phyloP scores from a whole-genome alignment of 495 filamentous ascomycete species.

The Talaromyces proteolyticus region DNA sequence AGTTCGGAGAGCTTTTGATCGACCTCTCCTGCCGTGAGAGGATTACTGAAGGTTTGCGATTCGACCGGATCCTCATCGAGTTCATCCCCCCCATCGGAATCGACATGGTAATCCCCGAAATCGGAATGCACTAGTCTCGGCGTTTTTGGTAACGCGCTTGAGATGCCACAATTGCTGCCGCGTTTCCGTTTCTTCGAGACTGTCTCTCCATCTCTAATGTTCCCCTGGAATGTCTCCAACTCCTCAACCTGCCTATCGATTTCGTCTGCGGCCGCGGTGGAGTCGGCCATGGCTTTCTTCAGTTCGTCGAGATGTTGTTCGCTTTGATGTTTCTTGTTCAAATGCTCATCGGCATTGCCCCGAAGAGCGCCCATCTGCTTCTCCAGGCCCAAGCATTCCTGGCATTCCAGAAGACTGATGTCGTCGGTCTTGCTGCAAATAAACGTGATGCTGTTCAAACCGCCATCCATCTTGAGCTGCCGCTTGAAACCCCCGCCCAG shows the following conservation, averaged over 20 bases:
- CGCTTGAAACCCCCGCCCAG: slow-evolving; percentile 56
- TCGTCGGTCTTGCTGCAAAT: slow-evolving; percentile 69
- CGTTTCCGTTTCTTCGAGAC: slow-evolving; percentile 40
- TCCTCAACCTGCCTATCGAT: slow-evolving; percentile 31
- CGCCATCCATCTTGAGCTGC: slow-evolving; percentile 61
- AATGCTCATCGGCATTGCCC: slow-evolving; percentile 25
- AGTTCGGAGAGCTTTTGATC: slow-evolving; percentile 27
- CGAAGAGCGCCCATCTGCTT: slow-evolving; percentile 24
- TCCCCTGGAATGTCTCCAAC: slow-evolving; percentile 41
- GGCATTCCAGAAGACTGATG: slow-evolving; percentile 48
- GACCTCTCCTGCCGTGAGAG: slow-evolving; percentile 30
- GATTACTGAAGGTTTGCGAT: slow-evolving; percentile 8
- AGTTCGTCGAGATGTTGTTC: slow-evolving; percentile 26
- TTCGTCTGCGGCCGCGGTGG: slow-evolving; percentile 22
- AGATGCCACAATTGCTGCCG: slow-evolving; percentile 22
- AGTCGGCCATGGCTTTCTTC: slow-evolving; percentile 25
- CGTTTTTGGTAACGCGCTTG: slow-evolving; percentile 10
- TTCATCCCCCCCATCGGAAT: slow-evolving; percentile 7
- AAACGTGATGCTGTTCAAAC: slow-evolving; percentile 50
- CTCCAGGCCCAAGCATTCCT: slow-evolving; percentile 36
- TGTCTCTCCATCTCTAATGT: slow-evolving; percentile 37
- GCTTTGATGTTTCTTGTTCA: slow-evolving; percentile 23
- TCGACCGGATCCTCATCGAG: slow-evolving; percentile 9
- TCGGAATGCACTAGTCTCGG: slow-evolving; percentile 11
- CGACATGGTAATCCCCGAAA: slow-evolving; percentile 16